Percentiles rank a stretch among this genome's conserved stretches.
Evolutionary conservation across 495 filamentous ascomycete genomes (phyloP).

Genomic region (Podospora comata): DNA sequence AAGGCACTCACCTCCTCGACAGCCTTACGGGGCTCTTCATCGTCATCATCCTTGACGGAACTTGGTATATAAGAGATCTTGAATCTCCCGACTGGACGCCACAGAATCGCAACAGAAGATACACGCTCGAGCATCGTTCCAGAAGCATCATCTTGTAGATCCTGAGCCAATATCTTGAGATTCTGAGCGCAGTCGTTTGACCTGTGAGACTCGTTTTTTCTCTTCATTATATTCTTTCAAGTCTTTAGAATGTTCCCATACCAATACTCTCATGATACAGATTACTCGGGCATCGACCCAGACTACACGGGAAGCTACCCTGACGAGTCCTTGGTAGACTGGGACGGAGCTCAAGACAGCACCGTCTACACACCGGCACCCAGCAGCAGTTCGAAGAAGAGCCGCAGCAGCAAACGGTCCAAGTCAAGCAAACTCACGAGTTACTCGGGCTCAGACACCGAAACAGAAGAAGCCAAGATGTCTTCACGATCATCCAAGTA

Average conservation of each 20-base stretch:
- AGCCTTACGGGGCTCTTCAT: neutral
- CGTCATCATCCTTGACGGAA: neutral
- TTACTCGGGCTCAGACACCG: conserved; percentile 35
- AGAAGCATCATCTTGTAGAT: conserved; percentile 12
- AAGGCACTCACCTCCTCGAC: neutral
- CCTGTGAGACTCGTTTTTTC: conserved; percentile 26
- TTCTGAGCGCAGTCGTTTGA: conserved; percentile 14
- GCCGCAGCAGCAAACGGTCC: conserved; percentile 20
- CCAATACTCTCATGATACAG: conserved; percentile 32
- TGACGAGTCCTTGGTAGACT: conserved; percentile 2
- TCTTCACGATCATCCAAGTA: conserved; percentile 35
- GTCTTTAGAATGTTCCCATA: conserved; percentile 29
- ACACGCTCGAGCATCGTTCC: conserved; percentile 15
- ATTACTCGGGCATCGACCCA: conserved; percentile 15
- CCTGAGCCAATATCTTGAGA: conserved; percentile 17
- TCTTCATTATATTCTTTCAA: conserved; percentile 9
- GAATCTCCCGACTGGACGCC: conserved; percentile 17
- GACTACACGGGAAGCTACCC: conserved; percentile 5
- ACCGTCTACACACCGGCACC: conserved; percentile 15
- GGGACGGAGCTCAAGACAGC: conserved; percentile 12
- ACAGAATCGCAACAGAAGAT: conserved; percentile 17
- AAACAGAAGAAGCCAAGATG: conserved; percentile 34
- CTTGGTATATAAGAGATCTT: conserved; percentile 21
- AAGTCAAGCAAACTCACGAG: conserved; percentile 11
- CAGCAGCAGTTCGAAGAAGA: conserved; percentile 11